Evolutionary conservation across 1,139 yeast species (phyloP), one percentile per base, ranked within the genome.

Genomic region (Zygosaccharomyces sapae): DNA sequence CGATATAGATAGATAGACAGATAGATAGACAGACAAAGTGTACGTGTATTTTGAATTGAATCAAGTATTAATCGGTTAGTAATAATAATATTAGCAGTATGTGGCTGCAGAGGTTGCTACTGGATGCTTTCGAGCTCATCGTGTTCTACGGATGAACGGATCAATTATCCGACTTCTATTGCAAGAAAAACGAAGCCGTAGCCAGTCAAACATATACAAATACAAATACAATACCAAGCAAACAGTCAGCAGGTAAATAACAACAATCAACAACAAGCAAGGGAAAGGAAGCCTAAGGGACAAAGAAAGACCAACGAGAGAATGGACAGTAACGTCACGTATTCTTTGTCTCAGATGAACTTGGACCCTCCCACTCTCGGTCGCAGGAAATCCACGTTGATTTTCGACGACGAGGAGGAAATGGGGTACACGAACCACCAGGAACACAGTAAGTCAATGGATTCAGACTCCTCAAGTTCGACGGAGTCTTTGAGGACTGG

Each of bases 311-410:
- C 12, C 30, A 9, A 19, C 19, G 40, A 9, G 10, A 37, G 24
- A 30, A 37, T 37, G 40, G 40, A 37, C 13, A 43, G 45, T 10
- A 44, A 46, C 35, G 36, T 64, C 34, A 57, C 59, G 24, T 62
- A 63, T 36, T 56, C 62, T n/a, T 53, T 64, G 39, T 64, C 68
- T 8, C 59, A 61, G 43, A 59, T 64, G 66, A 64, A 61, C 38
- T 62, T 64, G 5, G 66, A 62, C 37, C 47, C 43, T 10, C 51
- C 54, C 9, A 52, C 44, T n/a, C 13, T 55, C 31, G 42, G 47
- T 5, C 50, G 55, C 24, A 49, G 55, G 19, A 52, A 52, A 36
- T 55, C 60, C 13, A 56, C 60, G 9, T 43, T 56, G 41, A 55
- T 56, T 18, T 56, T 56, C 29, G 54, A 52, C 34, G 56, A 56